phyloP scores from a whole-genome alignment of 1,284 basidiomycete species.

The Erythrobasidium hasegawianum region DNA sequence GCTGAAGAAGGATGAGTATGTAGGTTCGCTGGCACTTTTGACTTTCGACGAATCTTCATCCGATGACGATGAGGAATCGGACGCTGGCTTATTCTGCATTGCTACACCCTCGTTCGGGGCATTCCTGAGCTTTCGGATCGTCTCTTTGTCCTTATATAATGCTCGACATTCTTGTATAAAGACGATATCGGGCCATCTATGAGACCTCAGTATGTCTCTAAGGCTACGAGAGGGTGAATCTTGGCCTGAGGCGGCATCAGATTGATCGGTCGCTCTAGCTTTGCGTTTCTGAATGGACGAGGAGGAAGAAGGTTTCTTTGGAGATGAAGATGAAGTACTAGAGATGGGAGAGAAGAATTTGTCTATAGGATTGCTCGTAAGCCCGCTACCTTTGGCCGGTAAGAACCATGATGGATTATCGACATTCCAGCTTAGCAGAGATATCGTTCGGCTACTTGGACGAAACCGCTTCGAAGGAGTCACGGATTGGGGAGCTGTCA shows the following conservation, averaged over 20 bases:
- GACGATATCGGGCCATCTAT: conserved; percentile 32
- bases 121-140: conserved; percentile 1
- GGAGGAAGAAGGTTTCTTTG: background rate
- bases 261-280: background rate
- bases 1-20: conserved; percentile 34
- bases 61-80: background rate
- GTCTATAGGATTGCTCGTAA: too few species aligned
- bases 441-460: too few species aligned
- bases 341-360: background rate
- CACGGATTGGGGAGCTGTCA: too few species aligned
- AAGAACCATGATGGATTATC: conserved; percentile 35
- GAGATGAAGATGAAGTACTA: background rate
- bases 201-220: conserved; percentile 15
- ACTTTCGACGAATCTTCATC: background rate
- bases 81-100: too few species aligned
- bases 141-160: conserved; percentile 29
- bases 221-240: too few species aligned
- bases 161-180: conserved; percentile 37
- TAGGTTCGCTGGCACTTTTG: conserved; percentile 3
- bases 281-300: background rate
- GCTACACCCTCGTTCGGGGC: conserved; percentile 16
- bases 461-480: too few species aligned
- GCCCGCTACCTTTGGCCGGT: too few species aligned
- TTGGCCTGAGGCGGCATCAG: background rate
- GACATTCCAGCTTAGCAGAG: conserved; percentile 36